Conservation (phyloP, 2,329 filamentous ascomycete species). For the Myriangium duriaei region DNA sequence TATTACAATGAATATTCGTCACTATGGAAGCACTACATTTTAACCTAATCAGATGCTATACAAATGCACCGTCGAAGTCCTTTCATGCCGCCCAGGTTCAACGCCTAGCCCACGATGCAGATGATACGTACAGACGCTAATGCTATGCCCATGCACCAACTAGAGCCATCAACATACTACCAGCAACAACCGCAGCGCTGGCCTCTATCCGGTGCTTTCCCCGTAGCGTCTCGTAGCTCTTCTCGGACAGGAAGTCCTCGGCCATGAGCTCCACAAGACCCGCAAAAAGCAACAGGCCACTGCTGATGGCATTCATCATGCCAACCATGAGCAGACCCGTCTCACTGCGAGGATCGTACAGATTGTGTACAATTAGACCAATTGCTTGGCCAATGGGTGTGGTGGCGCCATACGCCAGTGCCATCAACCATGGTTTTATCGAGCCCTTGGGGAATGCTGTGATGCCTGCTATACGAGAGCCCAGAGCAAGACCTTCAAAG, state of each 20-base stretch:
- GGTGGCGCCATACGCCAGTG: slow-evolving; percentile 48
- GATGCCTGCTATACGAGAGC: slow-evolving; percentile 57
- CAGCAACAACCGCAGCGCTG: slow-evolving; percentile 47
- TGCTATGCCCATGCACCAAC: slow-evolving; percentile 52
- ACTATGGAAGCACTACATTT: no score
- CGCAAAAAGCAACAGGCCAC: slow-evolving; percentile 36
- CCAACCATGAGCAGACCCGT: slow-evolving; percentile 38
- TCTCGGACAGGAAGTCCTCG: slow-evolving; percentile 46
- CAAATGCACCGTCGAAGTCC: no score
- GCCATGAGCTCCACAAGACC: slow-evolving; percentile 38
- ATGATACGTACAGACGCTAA: no score
- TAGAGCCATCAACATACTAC: slow-evolving; percentile 51
- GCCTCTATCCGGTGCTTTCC: slow-evolving; percentile 49
- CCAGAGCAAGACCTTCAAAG: slow-evolving; percentile 57
- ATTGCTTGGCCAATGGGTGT: slow-evolving; percentile 40
- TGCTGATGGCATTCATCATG: slow-evolving; percentile 38
- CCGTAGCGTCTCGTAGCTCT: slow-evolving; percentile 47
- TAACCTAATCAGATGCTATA: no score
- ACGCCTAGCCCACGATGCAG: no score
- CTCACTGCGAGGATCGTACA: slow-evolving; percentile 38
- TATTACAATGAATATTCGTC: no score
- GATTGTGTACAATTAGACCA: slow-evolving; percentile 35
- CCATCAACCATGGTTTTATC: slow-evolving; percentile 61
- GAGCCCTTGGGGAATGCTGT: slow-evolving; percentile 60
- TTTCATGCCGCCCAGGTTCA: no score